Base-by-base conservation (phyloP, 2,329 filamentous ascomycete species). In the Trichoderma sp. region DNA sequence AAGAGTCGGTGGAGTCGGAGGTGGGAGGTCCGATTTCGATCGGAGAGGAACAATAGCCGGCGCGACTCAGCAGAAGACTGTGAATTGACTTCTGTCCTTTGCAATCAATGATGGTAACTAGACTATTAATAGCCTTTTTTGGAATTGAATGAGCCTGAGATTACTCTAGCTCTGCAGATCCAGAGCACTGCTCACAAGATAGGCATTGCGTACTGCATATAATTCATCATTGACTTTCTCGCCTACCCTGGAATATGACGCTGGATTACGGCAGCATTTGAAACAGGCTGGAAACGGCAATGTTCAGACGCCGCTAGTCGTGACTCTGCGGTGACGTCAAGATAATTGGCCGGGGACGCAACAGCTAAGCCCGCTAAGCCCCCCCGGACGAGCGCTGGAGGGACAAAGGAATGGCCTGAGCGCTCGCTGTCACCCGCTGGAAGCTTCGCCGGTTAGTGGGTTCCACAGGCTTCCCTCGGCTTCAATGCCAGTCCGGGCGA, bases 251-350 rank as follows among this genome's bases (percentile, higher is more conserved):
- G 24, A 68, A 39, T 9, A 58, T 67, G 64, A 67, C 64, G 64
- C 51, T 57, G 30, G 32, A 58, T 56, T 39, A 67, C 47, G 51
- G 51, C 32, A 58, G 18, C 28, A 43, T 67, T 39, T 28, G 43
- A 65, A 24, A 36, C 15, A n/a, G 28, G 28, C 32, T 21, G 57
- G 18, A 60, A 60, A 60, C 57, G 32, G 57, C 28, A 34, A 32
- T 34, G 7, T 12, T 60, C n/a, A 24, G 30, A 32, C 47, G 32
- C 63, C 18, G 47, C 15, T 26, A 53, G 64, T 39, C 15, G 66
- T 69, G 66, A 60, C 56, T 21, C 15, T 32, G 36, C 56, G 56
- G 66, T 69, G 66, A 69, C 66, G 66, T 69, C 66, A 69, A 69
- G n/a, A 12, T 14, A 21, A 28, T 36, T 32, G 28, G 57, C 30